phyloP scores from a whole-genome alignment of 495 filamentous ascomycete species.

The Hypoxylon trugodes region DNA sequence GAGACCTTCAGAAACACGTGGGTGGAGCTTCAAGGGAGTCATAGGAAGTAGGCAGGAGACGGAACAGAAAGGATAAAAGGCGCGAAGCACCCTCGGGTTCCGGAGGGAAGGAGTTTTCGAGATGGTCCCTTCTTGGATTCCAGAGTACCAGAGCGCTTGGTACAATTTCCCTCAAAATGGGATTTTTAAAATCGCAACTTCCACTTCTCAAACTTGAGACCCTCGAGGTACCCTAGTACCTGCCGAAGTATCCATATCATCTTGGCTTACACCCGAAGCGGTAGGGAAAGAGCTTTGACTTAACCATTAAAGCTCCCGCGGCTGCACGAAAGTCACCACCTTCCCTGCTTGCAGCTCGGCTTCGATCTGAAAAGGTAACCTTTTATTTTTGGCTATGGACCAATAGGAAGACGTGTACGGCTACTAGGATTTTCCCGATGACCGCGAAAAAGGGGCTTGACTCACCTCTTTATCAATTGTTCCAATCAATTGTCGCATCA shows the following conservation, averaged over 20 bases:
- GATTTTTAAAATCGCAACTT: too few relatives aligned
- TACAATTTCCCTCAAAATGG: conserved; percentile 14
- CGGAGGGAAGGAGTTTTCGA: conserved; percentile 19
- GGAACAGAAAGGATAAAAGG: conserved; percentile 38
- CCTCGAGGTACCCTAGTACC: too few relatives aligned
- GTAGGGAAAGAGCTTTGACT: too few relatives aligned
- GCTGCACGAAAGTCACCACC: conserved; percentile 22
- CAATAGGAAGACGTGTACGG: conserved; percentile 18
- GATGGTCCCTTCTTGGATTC: not conserved
- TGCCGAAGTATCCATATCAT: not conserved
- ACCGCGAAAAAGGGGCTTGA: conserved; percentile 8
- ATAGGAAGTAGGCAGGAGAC: conserved; percentile 21
- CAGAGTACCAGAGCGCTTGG: not conserved
- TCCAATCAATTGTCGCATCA: conserved; percentile 15
- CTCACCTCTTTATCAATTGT: not conserved
- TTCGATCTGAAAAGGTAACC: conserved; percentile 34
- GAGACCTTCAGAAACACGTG: conserved; percentile 25
- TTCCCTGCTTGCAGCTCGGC: conserved; percentile 28
- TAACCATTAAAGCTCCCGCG: too few relatives aligned
- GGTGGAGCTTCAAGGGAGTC: conserved; percentile 23
- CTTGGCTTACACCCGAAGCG: not conserved
- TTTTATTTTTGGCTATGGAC: conserved; percentile 18
- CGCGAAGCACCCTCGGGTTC: conserved; percentile 33
- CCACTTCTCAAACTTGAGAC: too few relatives aligned
- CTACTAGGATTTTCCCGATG: conserved; percentile 20